A percentile compares a stretch with the other conserved stretches of the same genome.
Conservation (phyloP, 768 basidiomycete species). For the Boletus edulis region DNA sequence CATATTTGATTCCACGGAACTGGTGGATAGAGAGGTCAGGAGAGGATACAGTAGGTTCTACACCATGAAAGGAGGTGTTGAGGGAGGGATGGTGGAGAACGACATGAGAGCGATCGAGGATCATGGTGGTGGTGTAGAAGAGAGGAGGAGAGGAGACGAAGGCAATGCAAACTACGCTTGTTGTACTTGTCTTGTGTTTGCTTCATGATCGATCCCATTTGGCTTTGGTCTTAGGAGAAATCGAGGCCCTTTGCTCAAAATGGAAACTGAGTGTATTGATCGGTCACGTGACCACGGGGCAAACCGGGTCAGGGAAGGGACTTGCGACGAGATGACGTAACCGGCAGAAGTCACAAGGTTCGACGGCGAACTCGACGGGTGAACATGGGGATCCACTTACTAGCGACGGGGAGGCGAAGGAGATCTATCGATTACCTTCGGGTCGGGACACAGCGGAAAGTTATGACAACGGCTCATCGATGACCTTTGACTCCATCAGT, state of each 20-base stretch:
- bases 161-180: not conserved
- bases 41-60: slow-evolving; percentile 60
- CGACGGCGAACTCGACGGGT: slow-evolving; percentile 12
- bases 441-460: too few relatives aligned
- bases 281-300: slow-evolving; percentile 25
- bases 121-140: slow-evolving; percentile 21
- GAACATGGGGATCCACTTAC: slow-evolving; percentile 1
- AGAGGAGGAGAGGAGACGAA: not conserved
- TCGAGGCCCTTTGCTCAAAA: slow-evolving; percentile 17
- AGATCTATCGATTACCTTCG: too few relatives aligned
- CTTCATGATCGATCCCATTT: slow-evolving; percentile 24
- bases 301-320: slow-evolving; percentile 6
- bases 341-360: slow-evolving; percentile 4
- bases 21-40: slow-evolving; percentile 58
- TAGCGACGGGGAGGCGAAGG: too few relatives aligned
- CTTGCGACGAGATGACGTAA: slow-evolving; percentile 9
- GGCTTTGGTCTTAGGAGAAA: slow-evolving; percentile 16
- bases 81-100: slow-evolving; percentile 53
- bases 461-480: too few relatives aligned
- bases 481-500: slow-evolving; percentile 3
- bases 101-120: slow-evolving; percentile 25
- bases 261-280: slow-evolving; percentile 19
- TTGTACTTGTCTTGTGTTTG: slow-evolving; percentile 20
- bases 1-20: slow-evolving; percentile 79
- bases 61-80: slow-evolving; percentile 62